These are phyloP conservation scores for Kodamaea kaohsiungensis DNA, from an alignment of 805 yeast species.

Conservation along the genomic window DNA sequence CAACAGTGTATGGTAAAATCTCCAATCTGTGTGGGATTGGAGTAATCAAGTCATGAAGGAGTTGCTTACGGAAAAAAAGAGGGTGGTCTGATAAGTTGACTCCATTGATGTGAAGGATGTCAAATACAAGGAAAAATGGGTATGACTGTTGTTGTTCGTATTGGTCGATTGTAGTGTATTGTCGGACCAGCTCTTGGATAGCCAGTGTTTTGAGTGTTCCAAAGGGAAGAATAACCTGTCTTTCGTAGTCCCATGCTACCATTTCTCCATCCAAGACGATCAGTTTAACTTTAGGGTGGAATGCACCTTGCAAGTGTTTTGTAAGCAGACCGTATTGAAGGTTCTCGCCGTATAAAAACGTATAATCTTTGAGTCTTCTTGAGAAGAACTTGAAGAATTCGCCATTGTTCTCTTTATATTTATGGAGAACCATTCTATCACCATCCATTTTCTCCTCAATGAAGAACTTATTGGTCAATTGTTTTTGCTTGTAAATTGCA, in stretches of 20 bases:
- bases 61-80: constrained; percentile 55
- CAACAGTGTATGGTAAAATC: constrained; percentile 41
- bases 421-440: constrained; percentile 81
- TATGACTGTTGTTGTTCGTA: constrained; percentile 34
- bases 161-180: constrained; percentile 37
- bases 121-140: constrained; percentile 70
- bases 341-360: constrained; percentile 64
- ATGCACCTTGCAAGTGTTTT: constrained; percentile 45
- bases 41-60: constrained; percentile 46
- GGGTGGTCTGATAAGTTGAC: constrained; percentile 55
- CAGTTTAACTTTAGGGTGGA: constrained; percentile 38
- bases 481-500: constrained; percentile 15
- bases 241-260: constrained; percentile 77
- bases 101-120: constrained; percentile 71
- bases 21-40: constrained; percentile 53
- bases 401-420: constrained; percentile 31
- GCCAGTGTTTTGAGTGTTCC: constrained; percentile 79
- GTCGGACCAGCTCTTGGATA: constrained; percentile 47
- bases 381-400: constrained; percentile 57
- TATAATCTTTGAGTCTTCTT: constrained; percentile 72
- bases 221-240: constrained; percentile 65
- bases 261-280: constrained; percentile 85
- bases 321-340: constrained; percentile 55
- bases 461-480: constrained; percentile 43
- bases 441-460: constrained; percentile 96